These are phyloP conservation scores for Benincasa hispida DNA, from an alignment of 306 rosid species.

Conservation along the genomic window DNA sequence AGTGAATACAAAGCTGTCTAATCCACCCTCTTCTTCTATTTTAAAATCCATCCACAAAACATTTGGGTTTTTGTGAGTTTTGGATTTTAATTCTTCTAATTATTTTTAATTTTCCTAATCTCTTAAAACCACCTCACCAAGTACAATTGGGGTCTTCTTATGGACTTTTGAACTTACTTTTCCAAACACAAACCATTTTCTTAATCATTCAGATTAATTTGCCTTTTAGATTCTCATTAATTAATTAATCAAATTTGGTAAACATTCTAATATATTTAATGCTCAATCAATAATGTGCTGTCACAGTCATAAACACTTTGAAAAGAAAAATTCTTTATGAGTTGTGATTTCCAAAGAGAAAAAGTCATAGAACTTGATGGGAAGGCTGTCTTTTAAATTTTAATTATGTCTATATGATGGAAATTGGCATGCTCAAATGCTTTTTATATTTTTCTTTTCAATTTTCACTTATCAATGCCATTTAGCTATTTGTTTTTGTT, in stretches of 20 bases:
- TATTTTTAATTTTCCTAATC: not conserved
- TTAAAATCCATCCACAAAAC: not conserved
- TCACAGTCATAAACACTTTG: not conserved
- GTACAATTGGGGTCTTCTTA: not conserved
- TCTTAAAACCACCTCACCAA: not conserved
- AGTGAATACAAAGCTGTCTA: constrained; percentile 5
- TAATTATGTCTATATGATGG: not conserved
- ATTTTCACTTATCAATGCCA: not conserved
- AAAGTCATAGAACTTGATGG: not conserved
- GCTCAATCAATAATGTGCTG: not conserved
- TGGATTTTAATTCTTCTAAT: not conserved
- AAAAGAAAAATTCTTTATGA: not conserved
- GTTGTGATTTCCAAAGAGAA: constrained; percentile 3
- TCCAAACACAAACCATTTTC: not conserved
- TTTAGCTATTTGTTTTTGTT: not conserved
- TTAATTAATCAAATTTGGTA: not conserved
- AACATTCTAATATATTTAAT: not conserved
- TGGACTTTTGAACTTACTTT: not conserved
- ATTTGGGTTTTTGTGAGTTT: not conserved
- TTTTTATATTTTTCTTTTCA: not conserved
- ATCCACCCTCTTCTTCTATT: not conserved
- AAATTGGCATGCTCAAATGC: not conserved
- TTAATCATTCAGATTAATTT: not conserved
- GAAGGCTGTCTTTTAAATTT: not conserved
- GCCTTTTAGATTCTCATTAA: not conserved